Percentiles rank a stretch among this genome's conserved stretches.
Evolutionary conservation across 1,284 basidiomycete species (phyloP).

Genomic region (Ustilago lituana): DNA sequence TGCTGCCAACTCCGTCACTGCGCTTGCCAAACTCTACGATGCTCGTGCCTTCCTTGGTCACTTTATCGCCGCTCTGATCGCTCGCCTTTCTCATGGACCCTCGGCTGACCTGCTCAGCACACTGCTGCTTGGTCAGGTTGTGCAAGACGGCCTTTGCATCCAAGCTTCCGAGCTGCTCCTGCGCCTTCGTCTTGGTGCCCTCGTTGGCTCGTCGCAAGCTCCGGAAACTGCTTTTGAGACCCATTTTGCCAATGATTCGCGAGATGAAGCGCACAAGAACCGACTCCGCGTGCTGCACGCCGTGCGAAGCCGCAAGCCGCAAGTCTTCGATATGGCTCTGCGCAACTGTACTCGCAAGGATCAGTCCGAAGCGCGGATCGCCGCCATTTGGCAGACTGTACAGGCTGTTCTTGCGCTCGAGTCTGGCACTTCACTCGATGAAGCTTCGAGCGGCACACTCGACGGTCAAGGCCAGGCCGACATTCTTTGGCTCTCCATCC

Average conservation of each 20-base stretch:
- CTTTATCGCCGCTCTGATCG: conserved; percentile 39
- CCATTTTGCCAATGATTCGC: conserved; percentile 15
- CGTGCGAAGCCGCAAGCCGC: conserved; percentile 43
- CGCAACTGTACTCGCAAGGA: conserved; percentile 28
- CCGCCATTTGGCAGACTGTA: conserved; percentile 46
- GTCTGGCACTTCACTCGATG: conserved; percentile 34
- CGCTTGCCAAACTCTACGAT: conserved; percentile 40
- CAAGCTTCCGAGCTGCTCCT: conserved; percentile 38
- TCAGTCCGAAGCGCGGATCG: conserved; percentile 30
- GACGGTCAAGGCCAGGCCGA: conserved; percentile 24
- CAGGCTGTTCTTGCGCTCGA: conserved; percentile 50
- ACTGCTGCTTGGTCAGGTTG: conserved; percentile 27
- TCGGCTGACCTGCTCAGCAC: conserved; percentile 37
- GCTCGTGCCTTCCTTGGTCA: conserved; percentile 47
- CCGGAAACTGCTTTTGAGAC: conserved; percentile 29
- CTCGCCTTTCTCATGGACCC: conserved; percentile 20
- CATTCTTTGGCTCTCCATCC: conserved; percentile 59
- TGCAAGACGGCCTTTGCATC: conserved; percentile 26
- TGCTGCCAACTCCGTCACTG: conserved; percentile 15
- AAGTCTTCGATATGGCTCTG: conserved; percentile 50
- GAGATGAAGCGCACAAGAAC: conserved; percentile 28
- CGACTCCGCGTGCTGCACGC: conserved; percentile 47
- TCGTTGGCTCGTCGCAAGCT: conserved; percentile 22
- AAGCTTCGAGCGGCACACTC: conserved; percentile 18
- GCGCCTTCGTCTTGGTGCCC: conserved; percentile 19